Evolutionary conservation across 31 red algal genomes (phyloP).

Genomic region (Asparagopsis taxiformis): DNA sequence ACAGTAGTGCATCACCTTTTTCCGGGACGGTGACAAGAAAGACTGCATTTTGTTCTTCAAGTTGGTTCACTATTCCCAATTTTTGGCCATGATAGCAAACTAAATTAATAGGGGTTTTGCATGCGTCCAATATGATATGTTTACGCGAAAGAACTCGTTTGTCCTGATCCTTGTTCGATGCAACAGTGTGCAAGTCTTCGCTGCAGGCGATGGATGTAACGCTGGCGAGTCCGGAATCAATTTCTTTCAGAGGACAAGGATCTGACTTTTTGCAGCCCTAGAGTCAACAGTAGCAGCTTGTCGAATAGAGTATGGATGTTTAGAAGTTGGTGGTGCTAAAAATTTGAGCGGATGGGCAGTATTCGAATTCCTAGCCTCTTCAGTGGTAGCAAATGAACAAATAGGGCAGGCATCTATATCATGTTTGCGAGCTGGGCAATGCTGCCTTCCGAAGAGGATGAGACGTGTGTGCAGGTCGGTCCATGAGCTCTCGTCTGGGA

Average conservation of each 20-base stretch:
- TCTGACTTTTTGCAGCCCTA: too few species aligned
- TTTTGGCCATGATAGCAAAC: background rate
- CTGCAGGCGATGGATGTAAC: background rate
- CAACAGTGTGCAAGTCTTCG: background rate
- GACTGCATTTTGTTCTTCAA: background rate
- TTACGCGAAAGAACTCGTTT: background rate
- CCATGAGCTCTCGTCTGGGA: slow-evolving; percentile 48
- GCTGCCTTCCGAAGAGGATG: slow-evolving; percentile 71
- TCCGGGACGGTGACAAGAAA: background rate
- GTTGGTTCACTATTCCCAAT: background rate
- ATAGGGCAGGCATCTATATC: slow-evolving; percentile 77
- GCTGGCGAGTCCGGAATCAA: background rate
- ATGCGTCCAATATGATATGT: background rate
- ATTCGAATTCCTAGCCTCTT: slow-evolving; percentile 19
- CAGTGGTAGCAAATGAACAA: slow-evolving; percentile 72
- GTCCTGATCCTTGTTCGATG: background rate
- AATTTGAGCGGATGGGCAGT: slow-evolving; percentile 13
- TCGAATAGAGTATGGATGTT: slow-evolving; percentile 24
- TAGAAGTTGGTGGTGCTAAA: slow-evolving; percentile 3
- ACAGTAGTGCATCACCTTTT: background rate
- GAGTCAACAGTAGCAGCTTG: too few species aligned
- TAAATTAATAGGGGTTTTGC: background rate
- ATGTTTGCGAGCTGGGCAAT: slow-evolving; percentile 78
- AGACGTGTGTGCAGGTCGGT: slow-evolving; percentile 49
- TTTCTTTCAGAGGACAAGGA: background rate